Conservation (phyloP, 805 yeast genomes). For the Saturnispora galanensis region DNA sequence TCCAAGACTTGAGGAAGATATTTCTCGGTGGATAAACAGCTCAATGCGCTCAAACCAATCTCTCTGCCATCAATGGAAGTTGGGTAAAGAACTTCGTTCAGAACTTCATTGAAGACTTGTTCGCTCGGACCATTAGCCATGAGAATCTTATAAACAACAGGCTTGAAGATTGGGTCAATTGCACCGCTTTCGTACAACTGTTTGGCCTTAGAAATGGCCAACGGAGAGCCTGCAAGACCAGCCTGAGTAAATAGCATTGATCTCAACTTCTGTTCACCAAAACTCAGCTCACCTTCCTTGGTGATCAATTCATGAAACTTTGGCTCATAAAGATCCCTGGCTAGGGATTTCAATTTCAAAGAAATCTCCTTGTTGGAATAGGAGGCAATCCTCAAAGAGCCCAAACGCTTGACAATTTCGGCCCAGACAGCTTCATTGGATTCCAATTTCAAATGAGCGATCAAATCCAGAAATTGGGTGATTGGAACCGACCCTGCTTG, state of each 20-base stretch:
- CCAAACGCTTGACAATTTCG: conserved; percentile 36
- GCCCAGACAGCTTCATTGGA: conserved; percentile 44
- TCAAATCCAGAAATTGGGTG: conserved; percentile 35
- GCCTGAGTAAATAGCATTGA: conserved; percentile 32
- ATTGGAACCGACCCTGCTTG: conserved; percentile 36
- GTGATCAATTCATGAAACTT: conserved; percentile 21
- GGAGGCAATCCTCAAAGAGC: conserved; percentile 28
- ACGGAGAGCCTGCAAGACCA: conserved; percentile 31
- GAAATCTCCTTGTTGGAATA: conserved; percentile 27
- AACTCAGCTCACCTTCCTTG: conserved; percentile 12
- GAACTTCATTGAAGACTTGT: conserved; percentile 30
- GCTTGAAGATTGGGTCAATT: conserved; percentile 32
- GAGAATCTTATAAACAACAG: conserved; percentile 35
- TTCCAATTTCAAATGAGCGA: conserved; percentile 28
- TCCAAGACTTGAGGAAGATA: conserved; percentile 32
- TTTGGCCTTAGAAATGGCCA: conserved; percentile 23
- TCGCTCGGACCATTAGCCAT: conserved; percentile 28
- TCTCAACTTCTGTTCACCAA: conserved; percentile 25
- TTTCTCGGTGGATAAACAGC: conserved; percentile 31
- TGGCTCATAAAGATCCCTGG: conserved; percentile 25
- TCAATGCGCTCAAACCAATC: conserved; percentile 46
- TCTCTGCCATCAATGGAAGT: conserved; percentile 50
- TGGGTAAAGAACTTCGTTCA: conserved; percentile 41
- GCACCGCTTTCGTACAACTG: conserved; percentile 5
- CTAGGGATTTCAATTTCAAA: conserved; percentile 24